Evolutionary conservation across 345 rosid genomes (phyloP).

Genomic region (Durio zibethinus): DNA sequence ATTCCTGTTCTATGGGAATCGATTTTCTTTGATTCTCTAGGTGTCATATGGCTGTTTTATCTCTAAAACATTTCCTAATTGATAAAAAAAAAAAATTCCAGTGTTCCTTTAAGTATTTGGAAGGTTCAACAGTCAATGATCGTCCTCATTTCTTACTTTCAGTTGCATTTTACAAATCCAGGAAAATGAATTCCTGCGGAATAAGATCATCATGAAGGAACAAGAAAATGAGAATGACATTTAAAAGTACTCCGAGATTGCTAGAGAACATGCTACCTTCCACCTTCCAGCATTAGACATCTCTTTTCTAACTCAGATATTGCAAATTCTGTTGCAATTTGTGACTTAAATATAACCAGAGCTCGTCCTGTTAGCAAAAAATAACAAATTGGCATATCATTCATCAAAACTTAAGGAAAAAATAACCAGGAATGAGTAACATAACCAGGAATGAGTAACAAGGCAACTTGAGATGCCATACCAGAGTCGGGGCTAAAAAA

Average conservation of each 20-base stretch:
- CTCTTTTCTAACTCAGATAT: slow-evolving; percentile 13
- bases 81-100: too few relatives aligned
- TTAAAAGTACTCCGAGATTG: background rate
- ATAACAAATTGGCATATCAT: background rate
- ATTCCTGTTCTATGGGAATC: too few relatives aligned
- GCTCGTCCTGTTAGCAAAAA: slow-evolving; percentile 33
- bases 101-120: too few relatives aligned
- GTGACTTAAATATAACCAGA: slow-evolving; percentile 16
- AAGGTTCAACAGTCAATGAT: too few relatives aligned
- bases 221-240: background rate
- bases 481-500: background rate
- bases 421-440: background rate
- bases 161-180: background rate
- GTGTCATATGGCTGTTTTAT: too few relatives aligned
- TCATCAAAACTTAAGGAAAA: background rate
- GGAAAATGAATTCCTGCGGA: too few relatives aligned
- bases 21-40: too few relatives aligned
- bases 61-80: too few relatives aligned
- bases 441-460: background rate
- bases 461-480: background rate
- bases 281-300: slow-evolving; percentile 29
- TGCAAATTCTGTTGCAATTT: slow-evolving; percentile 25
- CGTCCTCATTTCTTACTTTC: background rate
- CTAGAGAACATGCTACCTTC: background rate
- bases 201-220: background rate